phyloP scores from a whole-genome alignment of 2,329 filamentous ascomycete genomes.

The Xylaria sp. region DNA sequence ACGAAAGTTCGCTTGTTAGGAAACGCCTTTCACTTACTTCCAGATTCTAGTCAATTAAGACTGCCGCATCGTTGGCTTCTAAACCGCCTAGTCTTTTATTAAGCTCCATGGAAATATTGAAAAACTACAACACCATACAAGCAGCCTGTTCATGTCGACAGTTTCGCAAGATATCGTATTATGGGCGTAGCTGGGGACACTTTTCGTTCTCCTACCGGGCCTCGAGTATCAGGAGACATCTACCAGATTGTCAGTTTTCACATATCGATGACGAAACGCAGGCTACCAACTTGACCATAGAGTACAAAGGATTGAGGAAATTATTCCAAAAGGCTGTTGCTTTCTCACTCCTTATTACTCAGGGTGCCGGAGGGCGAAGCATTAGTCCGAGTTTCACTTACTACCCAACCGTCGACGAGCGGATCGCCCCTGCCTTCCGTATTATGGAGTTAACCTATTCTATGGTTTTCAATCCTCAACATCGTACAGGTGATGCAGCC shows the following conservation, averaged over 20 bases:
- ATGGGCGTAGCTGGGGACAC: background rate
- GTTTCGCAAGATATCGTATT: background rate
- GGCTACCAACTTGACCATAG: background rate
- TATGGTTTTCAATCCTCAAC: too few relatives aligned
- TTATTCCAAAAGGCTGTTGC: constrained; percentile 17
- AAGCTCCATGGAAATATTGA: constrained; percentile 6
- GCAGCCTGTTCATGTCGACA: constrained; percentile 8
- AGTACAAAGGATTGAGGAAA: constrained; percentile 3
- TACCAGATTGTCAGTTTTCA: constrained; percentile 16
- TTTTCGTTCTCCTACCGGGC: background rate
- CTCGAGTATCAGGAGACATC: constrained; percentile 8
- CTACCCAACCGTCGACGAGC: constrained; percentile 26
- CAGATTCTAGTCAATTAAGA: constrained; percentile 10
- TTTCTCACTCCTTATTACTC: constrained; percentile 13
- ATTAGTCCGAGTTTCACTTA: constrained; percentile 26
- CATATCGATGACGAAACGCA: background rate
- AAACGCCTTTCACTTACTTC: background rate
- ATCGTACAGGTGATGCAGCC: background rate
- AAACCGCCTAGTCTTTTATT: constrained; percentile 21
- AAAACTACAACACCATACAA: background rate
- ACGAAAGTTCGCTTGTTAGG: too few relatives aligned
- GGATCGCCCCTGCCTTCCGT: constrained; percentile 18
- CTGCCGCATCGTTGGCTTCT: background rate
- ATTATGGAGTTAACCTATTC: background rate
- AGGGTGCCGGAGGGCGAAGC: constrained; percentile 26